Evolutionary conservation across 2,329 filamentous ascomycete species (phyloP), one percentile per base, ranked within the genome.

Genomic region (Talaromyces islandicus): DNA sequence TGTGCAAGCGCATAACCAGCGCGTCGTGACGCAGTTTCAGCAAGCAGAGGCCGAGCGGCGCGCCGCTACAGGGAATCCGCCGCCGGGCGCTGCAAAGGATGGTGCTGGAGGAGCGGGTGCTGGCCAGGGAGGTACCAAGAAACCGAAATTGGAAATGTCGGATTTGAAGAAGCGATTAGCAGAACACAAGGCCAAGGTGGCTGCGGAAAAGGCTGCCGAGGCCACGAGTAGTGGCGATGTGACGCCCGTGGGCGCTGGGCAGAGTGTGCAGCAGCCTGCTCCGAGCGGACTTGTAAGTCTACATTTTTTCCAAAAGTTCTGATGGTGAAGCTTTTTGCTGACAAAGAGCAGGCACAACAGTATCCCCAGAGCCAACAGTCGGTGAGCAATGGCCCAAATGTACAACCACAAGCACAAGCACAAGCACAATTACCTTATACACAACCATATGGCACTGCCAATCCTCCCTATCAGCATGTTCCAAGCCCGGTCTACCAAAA

Each of bases 21-120:
- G 90, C 68, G 91, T 97, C 71, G 86, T 92, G 64, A 85, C 90
- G 67, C 88, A 89, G 74, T 96, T 88, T 75, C 93, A 95, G 75
- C 87, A 91, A 72, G 88, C 87, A 27, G 90, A 96, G 75, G 88
- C 89, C 61, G 91, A 96, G 68, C 85, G 92, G 61, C 88, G 90
- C 66, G 87, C 88, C 54, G 83, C 86, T 9, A 96, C 92, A 1
- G 93, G 92, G 38, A 96, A 97, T 70, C 90, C 90, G 2, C 84
- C 88, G 19, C 85, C 90, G 0, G 88, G 59, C 25, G 29, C 48
- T 24, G 29, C 56, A 51, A 61, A 61, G 50, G 59, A 61, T 43
- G 59, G 59, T n/a, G 89, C 79, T 91, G 6, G 88, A 91, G 73
- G 86, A 86, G 63, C 84, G 87, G 1, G 85, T 90, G 78, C 79